phyloP scores from a whole-genome alignment of 2,329 filamentous ascomycete genomes.

The Huntiella savannae region DNA sequence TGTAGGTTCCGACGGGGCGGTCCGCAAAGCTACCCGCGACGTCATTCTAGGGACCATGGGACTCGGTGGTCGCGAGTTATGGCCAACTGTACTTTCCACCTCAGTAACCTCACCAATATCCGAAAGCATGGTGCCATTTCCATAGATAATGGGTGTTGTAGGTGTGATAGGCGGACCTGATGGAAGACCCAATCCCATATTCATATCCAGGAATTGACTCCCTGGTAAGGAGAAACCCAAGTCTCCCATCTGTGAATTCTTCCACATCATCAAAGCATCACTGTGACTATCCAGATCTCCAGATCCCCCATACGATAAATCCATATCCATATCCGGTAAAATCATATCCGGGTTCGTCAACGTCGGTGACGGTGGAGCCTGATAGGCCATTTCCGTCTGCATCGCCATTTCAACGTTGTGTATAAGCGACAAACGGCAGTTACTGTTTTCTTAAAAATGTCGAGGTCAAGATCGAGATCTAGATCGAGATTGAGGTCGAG shows the following conservation, averaged over 20 bases:
- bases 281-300: constrained; percentile 32
- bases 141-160: constrained; percentile 47
- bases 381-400: constrained; percentile 20
- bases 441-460: background rate
- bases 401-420: constrained; percentile 11
- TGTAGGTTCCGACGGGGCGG: background rate
- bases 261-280: constrained; percentile 35
- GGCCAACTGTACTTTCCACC: constrained; percentile 30
- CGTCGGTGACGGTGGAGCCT: constrained; percentile 55
- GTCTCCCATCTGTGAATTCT: constrained; percentile 22
- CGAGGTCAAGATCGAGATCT: background rate
- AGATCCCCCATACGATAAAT: constrained; percentile 19
- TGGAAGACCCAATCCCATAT: constrained; percentile 15
- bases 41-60: constrained; percentile 16
- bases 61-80: constrained; percentile 20
- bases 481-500: background rate
- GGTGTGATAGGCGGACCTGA: constrained; percentile 26
- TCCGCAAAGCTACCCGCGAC: constrained; percentile 15
- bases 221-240: constrained; percentile 17
- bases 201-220: constrained; percentile 12
- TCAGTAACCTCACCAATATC: constrained; percentile 42
- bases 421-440: constrained; percentile 9
- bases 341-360: constrained; percentile 93
- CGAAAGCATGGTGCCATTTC: constrained; percentile 49
- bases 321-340: constrained; percentile 51